phyloP scores from a whole-genome alignment of 2,329 filamentous ascomycete genomes.

The Epichloe sibirici region DNA sequence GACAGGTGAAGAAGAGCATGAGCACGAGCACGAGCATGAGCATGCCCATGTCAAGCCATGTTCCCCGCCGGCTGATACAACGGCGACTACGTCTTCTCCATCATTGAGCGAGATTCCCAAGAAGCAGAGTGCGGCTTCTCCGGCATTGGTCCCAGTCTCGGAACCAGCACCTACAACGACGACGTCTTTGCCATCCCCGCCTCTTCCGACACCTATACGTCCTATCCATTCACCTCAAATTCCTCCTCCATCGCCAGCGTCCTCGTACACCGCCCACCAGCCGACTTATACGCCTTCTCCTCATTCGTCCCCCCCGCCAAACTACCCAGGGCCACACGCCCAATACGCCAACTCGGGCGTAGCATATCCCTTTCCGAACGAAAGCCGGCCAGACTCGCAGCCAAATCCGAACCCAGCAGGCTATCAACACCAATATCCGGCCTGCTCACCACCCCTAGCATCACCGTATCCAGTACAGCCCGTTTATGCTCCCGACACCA shows the following conservation, averaged over 20 bases:
- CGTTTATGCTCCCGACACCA: constrained; percentile 3
- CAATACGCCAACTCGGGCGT: constrained; percentile 1
- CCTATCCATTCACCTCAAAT: neutral
- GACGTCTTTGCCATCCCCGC: neutral
- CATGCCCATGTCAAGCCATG: no score
- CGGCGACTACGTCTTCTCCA: no score
- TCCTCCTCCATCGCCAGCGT: neutral
- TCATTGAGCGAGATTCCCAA: no score
- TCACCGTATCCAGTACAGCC: constrained; percentile 6
- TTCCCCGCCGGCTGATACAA: no score
- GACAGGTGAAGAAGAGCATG: neutral
- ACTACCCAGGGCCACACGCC: constrained; percentile 3
- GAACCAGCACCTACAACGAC: neutral
- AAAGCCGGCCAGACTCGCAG: neutral
- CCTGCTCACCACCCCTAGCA: constrained; percentile 1
- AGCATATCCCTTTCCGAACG: neutral
- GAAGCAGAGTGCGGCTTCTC: neutral
- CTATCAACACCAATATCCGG: constrained; percentile 1
- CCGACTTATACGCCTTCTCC: constrained; percentile 7
- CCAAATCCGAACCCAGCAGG: neutral
- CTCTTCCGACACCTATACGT: neutral
- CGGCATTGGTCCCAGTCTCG: neutral
- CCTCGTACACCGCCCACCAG: constrained; percentile 2
- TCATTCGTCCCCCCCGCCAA: constrained; percentile 5
- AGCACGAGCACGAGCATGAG: no score